Evolutionary conservation across 2,329 filamentous ascomycete species (phyloP).

Genomic region (Botrytis porri): DNA sequence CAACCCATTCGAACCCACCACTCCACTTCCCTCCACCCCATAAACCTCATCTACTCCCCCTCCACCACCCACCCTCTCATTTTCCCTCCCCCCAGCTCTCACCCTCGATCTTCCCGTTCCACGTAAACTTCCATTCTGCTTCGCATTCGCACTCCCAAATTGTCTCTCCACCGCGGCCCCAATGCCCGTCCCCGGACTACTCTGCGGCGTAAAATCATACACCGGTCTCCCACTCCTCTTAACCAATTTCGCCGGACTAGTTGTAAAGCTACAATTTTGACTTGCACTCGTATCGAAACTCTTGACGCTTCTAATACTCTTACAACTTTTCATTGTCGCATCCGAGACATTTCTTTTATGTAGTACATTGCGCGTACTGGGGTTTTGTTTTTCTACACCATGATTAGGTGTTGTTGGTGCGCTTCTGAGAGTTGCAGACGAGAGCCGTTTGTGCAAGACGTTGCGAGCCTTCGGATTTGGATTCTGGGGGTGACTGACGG

Average conservation of each 20-base stretch:
- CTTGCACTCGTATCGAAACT: slow-evolving; percentile 26
- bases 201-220: slow-evolving; percentile 2
- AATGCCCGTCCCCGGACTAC: slow-evolving; percentile 32
- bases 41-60: slow-evolving; percentile 25
- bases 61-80: neutral
- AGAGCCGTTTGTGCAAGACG: slow-evolving; percentile 30
- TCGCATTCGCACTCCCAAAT: slow-evolving; percentile 31
- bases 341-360: slow-evolving; percentile 30
- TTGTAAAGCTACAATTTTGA: neutral
- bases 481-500: slow-evolving; percentile 16
- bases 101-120: neutral
- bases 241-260: slow-evolving; percentile 30
- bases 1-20: slow-evolving; percentile 29
- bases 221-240: slow-evolving; percentile 26
- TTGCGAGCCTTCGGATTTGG: slow-evolving; percentile 25
- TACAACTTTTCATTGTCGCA: slow-evolving; percentile 29
- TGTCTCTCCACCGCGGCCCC: slow-evolving; percentile 35
- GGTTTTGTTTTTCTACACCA: slow-evolving; percentile 20
- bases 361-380: slow-evolving; percentile 27
- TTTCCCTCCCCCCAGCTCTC: slow-evolving; percentile 10
- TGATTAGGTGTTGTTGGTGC: slow-evolving; percentile 23
- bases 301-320: slow-evolving; percentile 25
- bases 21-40: slow-evolving; percentile 23
- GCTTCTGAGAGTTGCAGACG: slow-evolving; percentile 20
- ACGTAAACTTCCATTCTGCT: neutral